Conservation (phyloP, 106 monocot species). For the Agapanthus africanus region DNA sequence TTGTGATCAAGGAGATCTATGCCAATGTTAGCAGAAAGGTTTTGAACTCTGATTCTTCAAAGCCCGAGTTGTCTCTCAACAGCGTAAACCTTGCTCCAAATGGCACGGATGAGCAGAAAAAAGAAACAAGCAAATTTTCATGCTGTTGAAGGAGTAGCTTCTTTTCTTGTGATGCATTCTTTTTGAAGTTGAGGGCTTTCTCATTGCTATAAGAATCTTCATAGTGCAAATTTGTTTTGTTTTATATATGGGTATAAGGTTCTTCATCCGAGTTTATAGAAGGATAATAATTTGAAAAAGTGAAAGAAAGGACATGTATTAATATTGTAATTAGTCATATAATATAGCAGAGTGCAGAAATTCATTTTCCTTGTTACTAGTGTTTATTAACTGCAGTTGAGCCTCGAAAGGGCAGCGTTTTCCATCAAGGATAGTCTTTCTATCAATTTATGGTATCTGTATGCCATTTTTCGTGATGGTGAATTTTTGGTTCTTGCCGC, state of each 20-base stretch:
- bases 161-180: background rate
- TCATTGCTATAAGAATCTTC: background rate
- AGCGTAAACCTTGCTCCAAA: conserved; percentile 26
- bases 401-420: background rate
- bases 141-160: conserved; percentile 11
- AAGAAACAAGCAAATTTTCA: conserved; percentile 10
- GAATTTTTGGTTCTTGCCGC: too few species aligned
- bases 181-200: conserved; percentile 6
- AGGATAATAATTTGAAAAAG: background rate
- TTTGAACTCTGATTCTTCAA: conserved; percentile 56
- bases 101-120: conserved; percentile 13
- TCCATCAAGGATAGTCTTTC: too few species aligned
- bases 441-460: too few species aligned
- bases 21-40: conserved; percentile 61
- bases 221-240: background rate
- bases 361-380: background rate
- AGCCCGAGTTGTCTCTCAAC: conserved; percentile 22
- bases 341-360: background rate
- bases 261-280: background rate
- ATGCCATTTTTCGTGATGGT: too few species aligned
- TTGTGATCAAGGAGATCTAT: conserved; percentile 67
- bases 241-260: background rate
- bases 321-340: conserved; percentile 6
- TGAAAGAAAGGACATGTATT: conserved; percentile 2
- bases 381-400: background rate